Conservation (phyloP, 129 eudicot species). For the Saposhnikovia divaricata region DNA sequence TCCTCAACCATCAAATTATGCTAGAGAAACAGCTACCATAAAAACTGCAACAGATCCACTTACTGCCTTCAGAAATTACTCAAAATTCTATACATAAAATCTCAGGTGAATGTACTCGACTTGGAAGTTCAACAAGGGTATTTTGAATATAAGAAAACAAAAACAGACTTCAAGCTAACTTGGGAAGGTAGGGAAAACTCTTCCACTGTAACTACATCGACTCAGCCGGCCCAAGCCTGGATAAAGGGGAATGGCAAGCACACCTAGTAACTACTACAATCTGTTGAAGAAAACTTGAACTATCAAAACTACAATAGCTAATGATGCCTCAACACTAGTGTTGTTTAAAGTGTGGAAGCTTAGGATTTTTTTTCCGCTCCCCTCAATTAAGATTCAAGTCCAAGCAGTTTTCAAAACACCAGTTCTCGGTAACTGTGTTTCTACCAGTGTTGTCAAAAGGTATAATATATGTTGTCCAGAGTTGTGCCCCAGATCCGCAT, state of each 20-base stretch:
- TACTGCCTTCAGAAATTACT: neutral
- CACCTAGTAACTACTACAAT: neutral
- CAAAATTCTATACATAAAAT: neutral
- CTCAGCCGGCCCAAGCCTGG: neutral
- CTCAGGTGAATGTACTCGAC: neutral
- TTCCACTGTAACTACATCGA: neutral
- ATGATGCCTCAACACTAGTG: neutral
- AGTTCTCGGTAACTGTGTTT: neutral
- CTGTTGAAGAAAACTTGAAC: neutral
- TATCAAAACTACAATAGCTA: neutral
- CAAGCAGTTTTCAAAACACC: neutral
- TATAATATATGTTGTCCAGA: neutral
- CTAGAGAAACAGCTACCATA: neutral
- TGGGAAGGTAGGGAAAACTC: neutral
- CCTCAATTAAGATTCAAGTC: neutral
- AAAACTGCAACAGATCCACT: neutral
- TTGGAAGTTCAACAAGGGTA: neutral
- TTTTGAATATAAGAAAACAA: neutral
- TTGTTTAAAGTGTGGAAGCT: neutral
- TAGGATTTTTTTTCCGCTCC: neutral
- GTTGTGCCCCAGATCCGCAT: neutral
- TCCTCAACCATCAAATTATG: too few relatives aligned
- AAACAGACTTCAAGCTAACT: neutral
- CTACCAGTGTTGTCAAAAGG: neutral
- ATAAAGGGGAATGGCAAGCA: neutral